These are phyloP conservation scores for Salvia rosmarinus DNA, from an alignment of 257 asterid genomes.

Conservation along the genomic window DNA sequence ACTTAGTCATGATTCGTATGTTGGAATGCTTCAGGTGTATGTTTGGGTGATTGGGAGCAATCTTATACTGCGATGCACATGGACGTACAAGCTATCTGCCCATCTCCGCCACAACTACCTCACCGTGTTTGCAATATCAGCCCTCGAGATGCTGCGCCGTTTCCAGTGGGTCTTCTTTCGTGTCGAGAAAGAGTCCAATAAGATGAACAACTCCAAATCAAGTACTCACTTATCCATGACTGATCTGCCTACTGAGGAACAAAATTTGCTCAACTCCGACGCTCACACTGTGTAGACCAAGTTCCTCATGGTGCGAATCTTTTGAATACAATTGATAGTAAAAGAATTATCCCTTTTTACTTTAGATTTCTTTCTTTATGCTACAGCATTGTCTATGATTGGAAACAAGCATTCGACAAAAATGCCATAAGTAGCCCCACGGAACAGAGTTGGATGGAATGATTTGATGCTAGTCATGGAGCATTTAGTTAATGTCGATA, in stretches of 20 bases:
- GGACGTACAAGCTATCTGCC: constrained; percentile 98
- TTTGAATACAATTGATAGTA: constrained; percentile 19
- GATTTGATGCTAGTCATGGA: too few relatives aligned
- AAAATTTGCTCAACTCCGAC: constrained; percentile 64
- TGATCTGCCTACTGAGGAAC: constrained; percentile 67
- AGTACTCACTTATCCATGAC: constrained; percentile 52
- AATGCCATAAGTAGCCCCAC: not conserved
- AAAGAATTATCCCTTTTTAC: constrained; percentile 6
- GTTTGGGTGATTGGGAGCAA: constrained; percentile 87
- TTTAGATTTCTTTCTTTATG: not conserved
- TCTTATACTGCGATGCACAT: constrained; percentile 85
- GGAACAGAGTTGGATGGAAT: too few relatives aligned
- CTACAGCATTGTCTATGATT: not conserved
- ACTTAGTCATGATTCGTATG: not conserved
- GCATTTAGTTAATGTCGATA: not conserved
- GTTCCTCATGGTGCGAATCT: not conserved
- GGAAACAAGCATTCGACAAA: not conserved
- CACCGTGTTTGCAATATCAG: constrained; percentile 71
- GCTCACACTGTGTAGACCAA: constrained; percentile 59
- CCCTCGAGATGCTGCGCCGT: constrained; percentile 83
- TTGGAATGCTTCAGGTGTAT: constrained; percentile 59
- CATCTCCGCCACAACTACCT: constrained; percentile 93
- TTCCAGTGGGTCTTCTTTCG: constrained; percentile 97
- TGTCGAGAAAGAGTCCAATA: constrained; percentile 91
- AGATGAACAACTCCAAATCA: constrained; percentile 54